Base-by-base conservation (phyloP, 1,284 basidiomycete species). In the Coriolopsis trogii region DNA sequence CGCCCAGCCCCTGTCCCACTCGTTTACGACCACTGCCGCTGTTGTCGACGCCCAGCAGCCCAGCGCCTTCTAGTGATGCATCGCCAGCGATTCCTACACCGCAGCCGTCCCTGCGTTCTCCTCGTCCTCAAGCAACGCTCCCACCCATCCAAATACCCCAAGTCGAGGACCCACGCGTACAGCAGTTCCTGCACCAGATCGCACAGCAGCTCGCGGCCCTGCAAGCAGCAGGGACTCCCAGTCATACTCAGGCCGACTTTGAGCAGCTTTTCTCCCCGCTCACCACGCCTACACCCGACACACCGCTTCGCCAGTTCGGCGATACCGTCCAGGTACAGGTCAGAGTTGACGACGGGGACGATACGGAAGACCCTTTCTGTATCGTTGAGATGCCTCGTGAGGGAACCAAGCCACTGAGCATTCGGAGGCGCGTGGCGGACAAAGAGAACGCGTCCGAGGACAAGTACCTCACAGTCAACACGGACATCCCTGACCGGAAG, bases 111-210 rank as follows among this genome's bases (percentile, higher is more conserved):
- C 59, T 69, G 3, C 69, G 70, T n/a, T 57, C 58, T 12, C 58
- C 58, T 7, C 51, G 42, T 6, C 49, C 54, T 41, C 69, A 79
- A 21, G 68, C 74, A 1, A 67, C 71, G 8, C 61, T 64, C 3
- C 51, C 62, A 6, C 38, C 54, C 6, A 51, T 64, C 6, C 53
- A 64, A 18, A 54, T 67, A 16, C 81, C 85, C 0, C 77, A 82
- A 46, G 69, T 84, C 24, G 77, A 83, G 55, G 87, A 91, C 60
- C 82, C 82, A 40, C 81, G 82, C 37, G 84, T 93, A 66, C 87
- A 91, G 54, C 70, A 80, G 34, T 93, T 93, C 70, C 89, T 93
- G 69, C 77, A 86, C 49, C 89, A 93, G 68, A 85, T 95, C 43
- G 87, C 87, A 6, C 84, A 91, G 36, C 89, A 91, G 62, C 80